These are phyloP conservation scores for Alternaria incomplexa DNA, from an alignment of 2,329 filamentous ascomycete genomes.

Conservation along the genomic window DNA sequence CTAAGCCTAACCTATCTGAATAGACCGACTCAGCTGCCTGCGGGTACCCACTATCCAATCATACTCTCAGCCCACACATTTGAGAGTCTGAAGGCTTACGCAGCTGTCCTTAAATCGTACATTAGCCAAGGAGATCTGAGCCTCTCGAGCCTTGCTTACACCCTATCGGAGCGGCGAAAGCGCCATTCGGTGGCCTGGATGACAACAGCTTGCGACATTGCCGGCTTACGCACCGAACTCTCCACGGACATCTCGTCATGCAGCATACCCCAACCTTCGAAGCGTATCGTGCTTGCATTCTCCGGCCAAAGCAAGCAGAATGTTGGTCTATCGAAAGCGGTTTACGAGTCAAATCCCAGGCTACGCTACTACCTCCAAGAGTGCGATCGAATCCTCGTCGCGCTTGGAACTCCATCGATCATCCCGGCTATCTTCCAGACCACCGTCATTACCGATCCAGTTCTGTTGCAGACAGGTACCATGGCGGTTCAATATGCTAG, in stretches of 20 bases:
- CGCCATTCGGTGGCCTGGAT: constrained; percentile 2
- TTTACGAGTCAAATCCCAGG: constrained; percentile 2
- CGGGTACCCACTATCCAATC: neutral
- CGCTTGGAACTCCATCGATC: constrained; percentile 8
- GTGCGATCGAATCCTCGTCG: constrained; percentile 15
- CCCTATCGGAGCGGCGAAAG: constrained; percentile 9
- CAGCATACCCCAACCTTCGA: neutral
- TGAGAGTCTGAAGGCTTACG: constrained; percentile 5
- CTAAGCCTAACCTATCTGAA: neutral
- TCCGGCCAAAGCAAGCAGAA: constrained; percentile 10
- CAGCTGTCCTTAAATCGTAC: neutral
- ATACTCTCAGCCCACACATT: constrained; percentile 4
- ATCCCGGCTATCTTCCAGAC: constrained; percentile 18
- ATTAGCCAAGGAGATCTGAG: neutral
- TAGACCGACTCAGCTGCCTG: neutral
- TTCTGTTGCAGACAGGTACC: constrained; percentile 21
- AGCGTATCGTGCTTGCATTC: constrained; percentile 5
- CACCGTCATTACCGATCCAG: neutral
- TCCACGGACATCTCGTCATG: neutral
- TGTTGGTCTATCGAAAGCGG: neutral
- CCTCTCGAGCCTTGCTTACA: constrained; percentile 8
- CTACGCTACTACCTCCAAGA: constrained; percentile 15
- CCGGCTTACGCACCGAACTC: neutral
- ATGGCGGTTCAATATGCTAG: constrained; percentile 31
- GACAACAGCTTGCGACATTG: constrained; percentile 5